Evolutionary conservation across 2,329 filamentous ascomycete species (phyloP).

Genomic region (Aaosphaeria arxii): DNA sequence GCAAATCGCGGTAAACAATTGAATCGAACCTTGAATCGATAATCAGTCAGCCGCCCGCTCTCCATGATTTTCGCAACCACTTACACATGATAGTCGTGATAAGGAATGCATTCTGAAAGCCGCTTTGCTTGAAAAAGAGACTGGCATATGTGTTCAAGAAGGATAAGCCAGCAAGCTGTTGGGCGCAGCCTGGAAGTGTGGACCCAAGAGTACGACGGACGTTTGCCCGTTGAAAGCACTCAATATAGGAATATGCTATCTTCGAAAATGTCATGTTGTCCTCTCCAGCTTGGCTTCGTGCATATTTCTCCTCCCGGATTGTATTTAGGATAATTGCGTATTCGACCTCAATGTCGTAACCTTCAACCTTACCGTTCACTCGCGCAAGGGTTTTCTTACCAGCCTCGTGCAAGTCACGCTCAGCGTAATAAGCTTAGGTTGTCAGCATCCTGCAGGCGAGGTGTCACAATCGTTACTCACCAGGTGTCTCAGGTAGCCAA

Average conservation of each 20-base stretch:
- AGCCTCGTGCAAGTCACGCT: background rate
- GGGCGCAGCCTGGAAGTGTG: background rate
- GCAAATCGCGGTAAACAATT: background rate
- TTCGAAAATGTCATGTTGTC: background rate
- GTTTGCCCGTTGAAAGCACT: background rate
- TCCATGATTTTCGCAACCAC: background rate
- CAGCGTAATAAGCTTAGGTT: background rate
- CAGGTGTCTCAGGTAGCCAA: conserved; percentile 41
- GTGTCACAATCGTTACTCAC: too few species aligned
- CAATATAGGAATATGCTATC: background rate
- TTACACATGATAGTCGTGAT: conserved; percentile 3
- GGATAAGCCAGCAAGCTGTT: conserved; percentile 1
- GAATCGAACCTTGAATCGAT: background rate
- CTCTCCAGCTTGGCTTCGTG: background rate
- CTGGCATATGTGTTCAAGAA: conserved; percentile 3
- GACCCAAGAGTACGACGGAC: background rate
- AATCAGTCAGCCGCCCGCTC: too few species aligned
- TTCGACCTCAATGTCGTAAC: background rate
- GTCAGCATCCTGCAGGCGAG: too few species aligned
- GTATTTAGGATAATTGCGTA: background rate
- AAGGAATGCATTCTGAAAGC: conserved; percentile 1
- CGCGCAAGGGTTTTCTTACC: background rate
- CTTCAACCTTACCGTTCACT: background rate
- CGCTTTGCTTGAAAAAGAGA: conserved; percentile 3
- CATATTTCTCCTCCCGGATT: background rate